Evolutionary conservation across 1,139 yeast genomes (phyloP).

Genomic region (Geotrichum histeridarum): DNA sequence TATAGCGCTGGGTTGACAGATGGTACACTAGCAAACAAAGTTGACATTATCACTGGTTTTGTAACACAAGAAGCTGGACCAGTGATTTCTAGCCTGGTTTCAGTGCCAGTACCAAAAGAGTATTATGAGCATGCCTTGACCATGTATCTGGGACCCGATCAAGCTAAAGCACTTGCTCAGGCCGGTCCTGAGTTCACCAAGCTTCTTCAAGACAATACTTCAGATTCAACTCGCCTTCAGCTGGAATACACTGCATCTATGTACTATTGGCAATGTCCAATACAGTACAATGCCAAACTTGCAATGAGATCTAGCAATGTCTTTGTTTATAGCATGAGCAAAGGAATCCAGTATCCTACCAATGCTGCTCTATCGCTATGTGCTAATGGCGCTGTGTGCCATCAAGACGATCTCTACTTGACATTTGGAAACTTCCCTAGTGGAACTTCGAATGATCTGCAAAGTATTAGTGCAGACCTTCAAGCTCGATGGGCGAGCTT

Average conservation of each 20-base stretch:
- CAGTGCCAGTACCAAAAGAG: conserved; percentile 5
- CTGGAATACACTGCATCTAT: conserved; percentile 25
- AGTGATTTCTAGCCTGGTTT: conserved; percentile 14
- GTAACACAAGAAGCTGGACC: conserved; percentile 31
- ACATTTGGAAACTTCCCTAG: conserved; percentile 31
- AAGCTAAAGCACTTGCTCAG: conserved; percentile 8
- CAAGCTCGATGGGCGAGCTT: conserved; percentile 33
- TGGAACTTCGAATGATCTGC: conserved; percentile 21
- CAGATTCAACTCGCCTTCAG: conserved; percentile 18
- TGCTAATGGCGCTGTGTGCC: conserved; percentile 30
- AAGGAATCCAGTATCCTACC: conserved; percentile 31
- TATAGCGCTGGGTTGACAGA: conserved; percentile 23
- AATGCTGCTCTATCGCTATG: conserved; percentile 26
- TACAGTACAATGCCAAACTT: conserved; percentile 22
- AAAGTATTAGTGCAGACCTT: conserved; percentile 26
- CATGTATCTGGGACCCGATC: conserved; percentile 16
- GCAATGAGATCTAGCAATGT: conserved; percentile 18
- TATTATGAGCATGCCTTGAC: conserved; percentile 18
- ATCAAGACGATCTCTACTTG: conserved; percentile 33
- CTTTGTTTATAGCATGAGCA: conserved; percentile 28
- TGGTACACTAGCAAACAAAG: conserved; percentile 26
- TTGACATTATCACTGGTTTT: conserved; percentile 30
- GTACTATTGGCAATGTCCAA: conserved; percentile 28
- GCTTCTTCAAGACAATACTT: conserved; percentile 13
- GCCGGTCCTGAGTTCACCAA: conserved; percentile 16